Evolutionary conservation across 164 flowering plant species (phyloP), one percentile per base, ranked within the genome.

Genomic region (Dillenia suffruticosa): DNA sequence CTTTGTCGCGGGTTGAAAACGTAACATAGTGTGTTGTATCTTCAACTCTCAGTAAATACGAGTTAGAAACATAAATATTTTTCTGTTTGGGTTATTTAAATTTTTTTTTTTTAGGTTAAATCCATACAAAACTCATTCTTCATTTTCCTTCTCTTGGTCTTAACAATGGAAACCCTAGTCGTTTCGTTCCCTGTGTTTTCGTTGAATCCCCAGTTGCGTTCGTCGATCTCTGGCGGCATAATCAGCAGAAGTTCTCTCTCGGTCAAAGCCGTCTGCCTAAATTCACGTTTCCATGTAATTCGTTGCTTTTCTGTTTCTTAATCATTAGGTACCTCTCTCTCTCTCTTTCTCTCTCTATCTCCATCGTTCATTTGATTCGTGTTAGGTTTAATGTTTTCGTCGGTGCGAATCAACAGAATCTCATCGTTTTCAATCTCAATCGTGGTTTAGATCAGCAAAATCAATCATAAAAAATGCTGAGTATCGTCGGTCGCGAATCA

Each of bases 251-350:
- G 44, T 43, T 54, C 58, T 19, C 59, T 67, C 32, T 11, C 68
- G 12, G 19, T 60, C 26, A 26, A 26, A 26, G 40, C 40, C n/a
- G 10, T 9, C 49, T 13, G 46, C 61, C 54, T 71, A 15, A 49
- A 43, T 46, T 53, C 64, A 16, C 68, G 59, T 44, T 54, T 44
- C 57, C 67, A 51, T 59, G n/a, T 70, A 9, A 10, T 74, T 51
- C 58, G 47, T 24, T 72, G 82, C 79, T 70, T 74, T 44, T 68
- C 82, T 54, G 19, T 51, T 19, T 49, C 79, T 49, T 71, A 77
- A 2, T 66, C 80, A 13, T 19, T 54, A 49, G 78, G 83, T 79
- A 68, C 0, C 13, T 43, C 26, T 49, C 79, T 49, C 73, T 77
- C 3, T 66, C 79, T 11, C 17, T n/a, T n/a, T 54, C 46, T 76